Evolutionary conservation across 2,329 filamentous ascomycete species (phyloP).

Genomic region (Fusarium pseudocircinatum): DNA sequence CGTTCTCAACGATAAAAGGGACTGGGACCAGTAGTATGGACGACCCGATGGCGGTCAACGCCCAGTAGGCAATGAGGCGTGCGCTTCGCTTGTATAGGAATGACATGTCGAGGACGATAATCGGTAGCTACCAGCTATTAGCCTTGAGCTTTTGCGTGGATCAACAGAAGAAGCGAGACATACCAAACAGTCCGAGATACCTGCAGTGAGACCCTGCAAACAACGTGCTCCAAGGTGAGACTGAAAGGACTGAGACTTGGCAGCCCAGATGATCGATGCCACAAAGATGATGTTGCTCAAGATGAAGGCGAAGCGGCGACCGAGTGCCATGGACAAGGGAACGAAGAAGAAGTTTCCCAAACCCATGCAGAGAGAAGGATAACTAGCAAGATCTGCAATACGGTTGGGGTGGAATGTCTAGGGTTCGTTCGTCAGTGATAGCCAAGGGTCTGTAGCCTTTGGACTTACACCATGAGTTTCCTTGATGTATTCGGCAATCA

Average conservation of each 20-base stretch:
- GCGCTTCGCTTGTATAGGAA: neutral
- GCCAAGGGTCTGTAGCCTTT: too few relatives aligned
- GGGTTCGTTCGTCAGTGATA: neutral
- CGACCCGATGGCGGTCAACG: neutral
- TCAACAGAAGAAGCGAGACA: neutral
- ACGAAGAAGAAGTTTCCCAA: neutral
- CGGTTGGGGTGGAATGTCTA: neutral
- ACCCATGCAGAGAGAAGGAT: neutral
- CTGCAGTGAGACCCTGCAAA: neutral
- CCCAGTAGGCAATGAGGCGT: neutral
- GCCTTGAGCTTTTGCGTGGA: rapidly evolving
- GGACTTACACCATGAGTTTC: neutral
- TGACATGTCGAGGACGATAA: neutral
- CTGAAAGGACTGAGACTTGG: neutral
- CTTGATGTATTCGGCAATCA: neutral
- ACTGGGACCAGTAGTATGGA: neutral
- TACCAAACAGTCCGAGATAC: neutral
- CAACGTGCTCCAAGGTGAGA: neutral
- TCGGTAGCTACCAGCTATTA: neutral
- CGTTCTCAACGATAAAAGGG: neutral
- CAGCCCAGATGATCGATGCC: neutral
- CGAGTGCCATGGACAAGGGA: neutral
- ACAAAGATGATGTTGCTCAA: neutral
- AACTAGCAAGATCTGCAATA: neutral
- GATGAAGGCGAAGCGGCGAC: neutral